Evolutionary conservation across 2,329 filamentous ascomycete genomes (phyloP).

Genomic region (Pseudogymnoascus sp.): DNA sequence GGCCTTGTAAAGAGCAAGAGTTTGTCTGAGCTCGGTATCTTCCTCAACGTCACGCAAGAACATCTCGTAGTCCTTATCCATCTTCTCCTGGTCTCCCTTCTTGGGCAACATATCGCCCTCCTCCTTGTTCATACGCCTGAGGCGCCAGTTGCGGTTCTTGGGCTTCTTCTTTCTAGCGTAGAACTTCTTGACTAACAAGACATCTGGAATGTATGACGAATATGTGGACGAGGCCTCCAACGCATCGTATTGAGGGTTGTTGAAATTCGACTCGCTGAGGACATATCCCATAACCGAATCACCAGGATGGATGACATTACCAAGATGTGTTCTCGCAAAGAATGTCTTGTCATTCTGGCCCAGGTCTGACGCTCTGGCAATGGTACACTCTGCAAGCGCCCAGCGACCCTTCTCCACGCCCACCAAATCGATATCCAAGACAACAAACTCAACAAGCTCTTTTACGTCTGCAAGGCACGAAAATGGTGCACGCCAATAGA

Average conservation of each 20-base stretch:
- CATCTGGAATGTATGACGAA: slow-evolving; percentile 75
- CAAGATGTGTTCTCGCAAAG: slow-evolving; percentile 85
- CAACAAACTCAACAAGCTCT: slow-evolving; percentile 83
- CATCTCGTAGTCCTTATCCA: slow-evolving; percentile 93
- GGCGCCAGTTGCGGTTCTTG: slow-evolving; percentile 80
- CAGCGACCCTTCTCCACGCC: slow-evolving; percentile 72
- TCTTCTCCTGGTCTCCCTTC: slow-evolving; percentile 78
- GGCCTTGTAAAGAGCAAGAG: slow-evolving; percentile 78
- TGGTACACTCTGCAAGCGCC: slow-evolving; percentile 77
- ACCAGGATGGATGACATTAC: slow-evolving; percentile 74
- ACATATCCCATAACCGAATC: slow-evolving; percentile 96
- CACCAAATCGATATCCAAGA: slow-evolving; percentile 86
- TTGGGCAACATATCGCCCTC: slow-evolving; percentile 80
- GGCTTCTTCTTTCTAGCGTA: slow-evolving; percentile 81
- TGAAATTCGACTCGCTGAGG: slow-evolving; percentile 83
- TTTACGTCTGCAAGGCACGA: slow-evolving; percentile 72
- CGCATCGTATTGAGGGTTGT: slow-evolving; percentile 77
- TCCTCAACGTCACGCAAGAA: slow-evolving; percentile 97
- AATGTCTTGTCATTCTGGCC: slow-evolving; percentile 82
- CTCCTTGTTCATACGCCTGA: slow-evolving; percentile 88
- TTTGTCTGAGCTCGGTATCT: slow-evolving; percentile 77
- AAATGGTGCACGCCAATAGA: slow-evolving; percentile 92
- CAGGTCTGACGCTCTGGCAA: slow-evolving; percentile 80
- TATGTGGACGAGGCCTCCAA: slow-evolving; percentile 74
- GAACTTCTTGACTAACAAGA: slow-evolving; percentile 94